Evolutionary conservation across 2,329 filamentous ascomycete species (phyloP).

Genomic region (Colletotrichum siamense): DNA sequence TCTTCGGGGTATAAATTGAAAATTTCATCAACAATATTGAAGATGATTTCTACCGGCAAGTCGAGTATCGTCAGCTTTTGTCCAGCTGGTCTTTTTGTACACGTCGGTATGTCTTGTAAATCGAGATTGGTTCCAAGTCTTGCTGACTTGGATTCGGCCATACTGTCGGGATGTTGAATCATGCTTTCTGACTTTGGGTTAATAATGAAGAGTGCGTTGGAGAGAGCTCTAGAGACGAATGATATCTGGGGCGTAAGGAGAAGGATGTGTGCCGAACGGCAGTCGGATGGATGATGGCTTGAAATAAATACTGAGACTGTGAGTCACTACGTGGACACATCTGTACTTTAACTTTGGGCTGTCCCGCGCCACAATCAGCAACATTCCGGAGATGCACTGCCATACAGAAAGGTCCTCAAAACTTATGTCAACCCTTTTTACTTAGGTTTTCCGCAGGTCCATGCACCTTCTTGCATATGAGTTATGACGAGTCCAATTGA

Average conservation of each 20-base stretch:
- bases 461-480: not conserved
- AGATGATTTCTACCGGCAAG: not conserved
- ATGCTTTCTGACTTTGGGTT: not conserved
- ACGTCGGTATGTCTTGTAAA: too few species aligned
- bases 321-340: not conserved
- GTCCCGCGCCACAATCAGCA: not conserved
- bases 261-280: rapidly evolving
- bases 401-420: not conserved
- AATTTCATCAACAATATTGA: not conserved
- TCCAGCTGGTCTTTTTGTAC: too few species aligned
- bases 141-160: too few species aligned
- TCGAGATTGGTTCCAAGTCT: not conserved
- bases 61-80: not conserved
- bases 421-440: not conserved
- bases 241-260: not conserved
- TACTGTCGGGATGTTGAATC: not conserved
- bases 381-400: not conserved
- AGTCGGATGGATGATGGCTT: not conserved
- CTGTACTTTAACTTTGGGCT: not conserved
- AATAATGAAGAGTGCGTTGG: rapidly evolving
- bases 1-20: not conserved
- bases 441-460: not conserved
- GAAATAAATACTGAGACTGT: not conserved
- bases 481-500: rapidly evolving
- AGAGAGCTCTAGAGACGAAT: not conserved